Base-by-base conservation (phyloP, 1,139 yeast genomes). In the Debaryomyces subglobosus region DNA sequence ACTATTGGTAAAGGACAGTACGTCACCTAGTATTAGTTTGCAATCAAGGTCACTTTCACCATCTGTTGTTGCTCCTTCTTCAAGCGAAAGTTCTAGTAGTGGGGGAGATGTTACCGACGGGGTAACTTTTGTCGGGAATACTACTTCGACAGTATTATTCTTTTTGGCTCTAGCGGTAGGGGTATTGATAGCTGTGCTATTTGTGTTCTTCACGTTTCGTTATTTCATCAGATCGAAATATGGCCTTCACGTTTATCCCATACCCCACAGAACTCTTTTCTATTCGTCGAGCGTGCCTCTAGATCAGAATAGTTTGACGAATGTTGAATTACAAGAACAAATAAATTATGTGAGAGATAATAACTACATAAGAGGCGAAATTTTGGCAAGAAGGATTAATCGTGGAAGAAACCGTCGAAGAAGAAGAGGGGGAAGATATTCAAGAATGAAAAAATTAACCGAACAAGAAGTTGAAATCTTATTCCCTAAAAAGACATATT, bases 121-220 rank as follows among this genome's bases (percentile, higher is more conserved):
- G 24, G 35, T 58, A 7, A 58, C 74, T 4, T 72, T 72, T 52
- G 71, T 71, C 9, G 78, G 78, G 3, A 71, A 69, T 55, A 68
- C 78, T 7, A 86, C 87, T 1, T 81, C 87, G 1, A 81, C 86
- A 2, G 81, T 82, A 21, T 64, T 84, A 32, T 84, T 84, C 64
- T 82, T 82, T 62, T 65, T 84, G 23, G 88, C 89, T 0, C 70
- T 84, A 36, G 79, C 84, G 0, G 80, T 82, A n/a, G 89, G 88
- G 5, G 78, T 81, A 9, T 60, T 77, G 35, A 81, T 83, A 47
- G 86, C 86, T 8, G 30, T 72, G 0, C 62, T 81, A 32, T 82
- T 84, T 56, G 56, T 82, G 10, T 82, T 81, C 63, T 82, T 84
- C 69, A 81, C 88, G 25, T 58, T 80, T 46, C 65, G 87, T 45